Conservation (phyloP, 2,329 filamentous ascomycete genomes). For the Pyrenophora tritici-repentis region DNA sequence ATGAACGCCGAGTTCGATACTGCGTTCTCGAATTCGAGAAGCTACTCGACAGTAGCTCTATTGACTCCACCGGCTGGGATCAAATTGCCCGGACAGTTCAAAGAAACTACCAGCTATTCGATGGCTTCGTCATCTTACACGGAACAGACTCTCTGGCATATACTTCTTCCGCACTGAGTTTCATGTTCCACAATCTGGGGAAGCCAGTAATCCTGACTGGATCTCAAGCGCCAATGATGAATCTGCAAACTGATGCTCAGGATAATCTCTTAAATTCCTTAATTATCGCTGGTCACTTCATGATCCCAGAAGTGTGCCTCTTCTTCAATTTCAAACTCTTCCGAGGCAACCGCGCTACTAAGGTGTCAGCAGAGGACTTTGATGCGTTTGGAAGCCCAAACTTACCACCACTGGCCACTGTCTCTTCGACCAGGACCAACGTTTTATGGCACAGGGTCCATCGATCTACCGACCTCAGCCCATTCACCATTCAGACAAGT, state of each 20-base stretch:
- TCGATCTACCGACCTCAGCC: constrained; percentile 72
- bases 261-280: constrained; percentile 88
- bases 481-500: constrained; percentile 74
- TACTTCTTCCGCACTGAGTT: constrained; percentile 86
- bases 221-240: constrained; percentile 77
- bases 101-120: constrained; percentile 85
- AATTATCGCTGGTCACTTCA: constrained; percentile 89
- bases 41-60: constrained; percentile 86
- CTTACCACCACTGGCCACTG: constrained; percentile 76
- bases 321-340: constrained; percentile 94
- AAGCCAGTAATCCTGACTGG: constrained; percentile 87
- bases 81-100: constrained; percentile 79
- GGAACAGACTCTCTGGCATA: constrained; percentile 88
- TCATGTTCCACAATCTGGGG: constrained; percentile 88
- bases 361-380: constrained; percentile 84
- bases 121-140: constrained; percentile 89
- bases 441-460: constrained; percentile 81
- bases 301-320: constrained; percentile 89
- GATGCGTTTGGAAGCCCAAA: constrained; percentile 91
- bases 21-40: constrained; percentile 82
- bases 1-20: constrained; percentile 81
- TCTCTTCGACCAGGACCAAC: constrained; percentile 78
- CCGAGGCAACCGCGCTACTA: constrained; percentile 85
- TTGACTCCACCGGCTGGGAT: constrained; percentile 84
- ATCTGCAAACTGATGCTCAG: constrained; percentile 87